These are phyloP conservation scores for Sphagnum contortum DNA, from an alignment of 225 moss, liverwort and hornwort genomes.

Conservation along the genomic window DNA sequence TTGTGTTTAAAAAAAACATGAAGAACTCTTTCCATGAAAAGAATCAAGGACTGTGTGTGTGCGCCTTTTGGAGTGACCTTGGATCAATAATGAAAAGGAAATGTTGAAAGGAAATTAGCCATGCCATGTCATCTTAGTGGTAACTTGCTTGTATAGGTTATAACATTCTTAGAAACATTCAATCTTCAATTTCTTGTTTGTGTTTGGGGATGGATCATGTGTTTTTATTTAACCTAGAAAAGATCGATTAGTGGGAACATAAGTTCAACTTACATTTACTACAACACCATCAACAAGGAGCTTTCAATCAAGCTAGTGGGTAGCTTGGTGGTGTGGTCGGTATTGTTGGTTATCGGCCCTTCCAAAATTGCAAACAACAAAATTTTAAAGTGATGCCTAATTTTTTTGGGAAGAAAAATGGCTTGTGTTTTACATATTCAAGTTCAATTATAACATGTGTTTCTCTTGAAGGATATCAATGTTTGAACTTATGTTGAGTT, in stretches of 20 bases:
- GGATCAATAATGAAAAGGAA: background rate
- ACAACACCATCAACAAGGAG: conserved; percentile 10
- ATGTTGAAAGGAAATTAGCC: background rate
- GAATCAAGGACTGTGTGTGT: background rate
- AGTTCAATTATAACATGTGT: too few relatives aligned
- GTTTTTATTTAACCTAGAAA: conserved; percentile 31
- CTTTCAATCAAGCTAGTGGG: conserved; percentile 5
- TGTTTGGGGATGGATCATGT: conserved; percentile 7
- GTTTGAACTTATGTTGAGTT: too few relatives aligned
- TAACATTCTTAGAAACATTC: too few relatives aligned
- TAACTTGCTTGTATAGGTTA: background rate
- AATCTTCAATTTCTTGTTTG: too few relatives aligned
- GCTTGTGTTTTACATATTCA: too few relatives aligned
- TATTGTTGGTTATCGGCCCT: conserved; percentile 9
- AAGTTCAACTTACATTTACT: conserved; percentile 17
- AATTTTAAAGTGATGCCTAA: conserved; percentile 15
- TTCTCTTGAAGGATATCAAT: too few relatives aligned
- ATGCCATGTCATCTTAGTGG: background rate
- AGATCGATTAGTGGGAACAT: conserved; percentile 41
- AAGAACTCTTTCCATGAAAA: too few relatives aligned
- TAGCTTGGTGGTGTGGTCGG: background rate
- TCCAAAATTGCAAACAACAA: conserved; percentile 40
- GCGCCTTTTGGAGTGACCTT: background rate
- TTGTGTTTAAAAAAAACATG: too few relatives aligned
- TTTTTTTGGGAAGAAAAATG: too few relatives aligned